Evolutionary conservation across 495 filamentous ascomycete genomes (phyloP).

Genomic region (Penicilliopsis zonata): DNA sequence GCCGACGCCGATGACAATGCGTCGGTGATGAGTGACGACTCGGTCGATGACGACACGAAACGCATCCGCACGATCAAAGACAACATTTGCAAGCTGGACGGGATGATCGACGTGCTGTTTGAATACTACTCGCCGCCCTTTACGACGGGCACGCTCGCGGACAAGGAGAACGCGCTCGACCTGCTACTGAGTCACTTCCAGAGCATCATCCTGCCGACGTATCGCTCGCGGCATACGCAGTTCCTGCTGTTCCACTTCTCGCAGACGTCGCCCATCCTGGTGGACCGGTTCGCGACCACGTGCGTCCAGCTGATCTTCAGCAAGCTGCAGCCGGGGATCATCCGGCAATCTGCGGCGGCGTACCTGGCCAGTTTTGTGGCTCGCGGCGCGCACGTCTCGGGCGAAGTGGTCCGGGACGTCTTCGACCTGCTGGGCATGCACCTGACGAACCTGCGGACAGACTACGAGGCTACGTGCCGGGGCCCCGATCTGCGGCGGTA

Average conservation of each 20-base stretch:
- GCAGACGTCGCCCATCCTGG: conserved; percentile 58
- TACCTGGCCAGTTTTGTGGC: conserved; percentile 92
- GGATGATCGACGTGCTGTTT: conserved; percentile 84
- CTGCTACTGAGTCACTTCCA: conserved; percentile 72
- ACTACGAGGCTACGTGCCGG: conserved; percentile 54
- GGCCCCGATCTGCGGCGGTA: conserved; percentile 79
- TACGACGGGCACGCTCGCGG: conserved; percentile 30
- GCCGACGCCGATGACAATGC: conserved; percentile 53
- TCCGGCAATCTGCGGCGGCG: conserved; percentile 74
- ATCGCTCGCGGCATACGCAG: conserved; percentile 75
- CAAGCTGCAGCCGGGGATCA: conserved; percentile 46
- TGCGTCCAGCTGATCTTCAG: conserved; percentile 61
- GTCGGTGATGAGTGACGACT: conserved; percentile 30
- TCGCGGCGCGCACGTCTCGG: conserved; percentile 65
- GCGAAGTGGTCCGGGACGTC: conserved; percentile 62
- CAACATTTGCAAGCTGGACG: conserved; percentile 84
- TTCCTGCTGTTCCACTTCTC: conserved; percentile 92
- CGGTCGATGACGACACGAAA: conserved; percentile 32
- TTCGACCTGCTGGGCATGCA: conserved; percentile 64
- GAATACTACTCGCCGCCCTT: conserved; percentile 66
- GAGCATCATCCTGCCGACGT: conserved; percentile 76
- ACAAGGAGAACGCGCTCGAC: conserved; percentile 45
- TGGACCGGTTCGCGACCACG: conserved; percentile 68
- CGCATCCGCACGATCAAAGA: conserved; percentile 52
- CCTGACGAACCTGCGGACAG: conserved; percentile 51